Percentiles rank a stretch among this genome's conserved stretches.
These are phyloP conservation scores for Hyphopichia homilentoma DNA, from an alignment of 805 yeast species.

Conservation along the genomic window DNA sequence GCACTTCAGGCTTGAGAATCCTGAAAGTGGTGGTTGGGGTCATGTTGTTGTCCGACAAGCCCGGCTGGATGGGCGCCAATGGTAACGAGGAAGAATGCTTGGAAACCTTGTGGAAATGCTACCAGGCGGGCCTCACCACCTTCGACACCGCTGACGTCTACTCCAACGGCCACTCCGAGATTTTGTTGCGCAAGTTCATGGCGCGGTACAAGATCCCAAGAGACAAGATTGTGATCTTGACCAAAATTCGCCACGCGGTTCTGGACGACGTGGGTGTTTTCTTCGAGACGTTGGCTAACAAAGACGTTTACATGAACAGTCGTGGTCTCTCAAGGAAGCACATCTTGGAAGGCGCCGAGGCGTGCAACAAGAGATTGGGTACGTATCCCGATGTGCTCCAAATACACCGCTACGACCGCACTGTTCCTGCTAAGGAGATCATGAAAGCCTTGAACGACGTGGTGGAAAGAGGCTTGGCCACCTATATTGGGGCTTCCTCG, in stretches of 20 bases:
- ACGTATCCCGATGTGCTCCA: slow-evolving; percentile 53
- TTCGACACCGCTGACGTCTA: slow-evolving; percentile 22
- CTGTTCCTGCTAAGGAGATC: slow-evolving; percentile 47
- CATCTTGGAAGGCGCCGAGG: slow-evolving; percentile 40
- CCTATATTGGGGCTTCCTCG: slow-evolving; percentile 62
- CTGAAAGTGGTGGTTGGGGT: neutral
- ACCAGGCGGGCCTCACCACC: no score
- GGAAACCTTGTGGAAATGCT: neutral
- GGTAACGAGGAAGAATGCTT: neutral
- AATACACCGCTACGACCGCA: slow-evolving; percentile 51
- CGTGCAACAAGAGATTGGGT: slow-evolving; percentile 44
- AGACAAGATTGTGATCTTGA: slow-evolving; percentile 15
- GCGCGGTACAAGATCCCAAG: slow-evolving; percentile 18
- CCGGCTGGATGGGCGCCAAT: neutral
- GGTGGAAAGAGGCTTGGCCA: slow-evolving; percentile 41
- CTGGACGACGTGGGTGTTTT: no score
- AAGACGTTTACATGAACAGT: slow-evolving; percentile 20
- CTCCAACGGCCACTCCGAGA: slow-evolving; percentile 17
- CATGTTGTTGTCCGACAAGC: neutral
- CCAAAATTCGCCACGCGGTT: no score
- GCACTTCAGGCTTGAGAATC: no score
- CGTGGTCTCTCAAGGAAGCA: slow-evolving; percentile 37
- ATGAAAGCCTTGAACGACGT: slow-evolving; percentile 56
- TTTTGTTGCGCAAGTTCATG: slow-evolving; percentile 15
- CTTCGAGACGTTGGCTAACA: slow-evolving; percentile 7